phyloP scores from a whole-genome alignment of 306 rosid genomes.

The Dryas alaskensis region DNA sequence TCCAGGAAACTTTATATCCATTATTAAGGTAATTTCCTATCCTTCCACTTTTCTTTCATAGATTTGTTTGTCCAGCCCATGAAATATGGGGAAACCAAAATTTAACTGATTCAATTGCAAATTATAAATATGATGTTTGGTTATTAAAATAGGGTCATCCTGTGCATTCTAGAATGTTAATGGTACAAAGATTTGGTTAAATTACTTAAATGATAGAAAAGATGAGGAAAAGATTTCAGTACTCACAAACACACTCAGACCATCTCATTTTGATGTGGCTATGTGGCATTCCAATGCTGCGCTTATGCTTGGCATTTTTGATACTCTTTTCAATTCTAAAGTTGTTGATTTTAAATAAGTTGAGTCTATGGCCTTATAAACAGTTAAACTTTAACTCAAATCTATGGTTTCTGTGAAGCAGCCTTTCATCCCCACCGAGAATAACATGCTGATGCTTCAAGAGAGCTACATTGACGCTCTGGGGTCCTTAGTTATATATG shows the following conservation, averaged over 20 bases:
- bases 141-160: neutral
- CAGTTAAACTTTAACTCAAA: neutral
- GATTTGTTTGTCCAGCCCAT: neutral
- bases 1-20: slow-evolving; percentile 47
- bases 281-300: neutral
- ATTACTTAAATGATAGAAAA: no score
- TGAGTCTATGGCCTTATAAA: neutral
- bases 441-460: slow-evolving; percentile 48
- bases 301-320: neutral
- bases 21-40: slow-evolving; percentile 42
- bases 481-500: slow-evolving; percentile 48
- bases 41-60: no score
- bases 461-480: slow-evolving; percentile 46
- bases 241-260: neutral
- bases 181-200: no score
- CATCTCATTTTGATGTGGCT: neutral
- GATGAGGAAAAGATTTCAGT: neutral
- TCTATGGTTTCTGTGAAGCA: slow-evolving; percentile 28
- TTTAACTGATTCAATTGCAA: neutral
- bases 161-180: no score
- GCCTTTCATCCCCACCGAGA: slow-evolving; percentile 46
- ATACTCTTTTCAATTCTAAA: neutral
- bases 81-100: neutral
- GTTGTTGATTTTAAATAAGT: neutral
- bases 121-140: neutral